Percentiles rank a stretch among this genome's conserved stretches.
These are phyloP conservation scores for Caloboletus firmus DNA, from an alignment of 1,284 basidiomycete genomes.

Conservation along the genomic window DNA sequence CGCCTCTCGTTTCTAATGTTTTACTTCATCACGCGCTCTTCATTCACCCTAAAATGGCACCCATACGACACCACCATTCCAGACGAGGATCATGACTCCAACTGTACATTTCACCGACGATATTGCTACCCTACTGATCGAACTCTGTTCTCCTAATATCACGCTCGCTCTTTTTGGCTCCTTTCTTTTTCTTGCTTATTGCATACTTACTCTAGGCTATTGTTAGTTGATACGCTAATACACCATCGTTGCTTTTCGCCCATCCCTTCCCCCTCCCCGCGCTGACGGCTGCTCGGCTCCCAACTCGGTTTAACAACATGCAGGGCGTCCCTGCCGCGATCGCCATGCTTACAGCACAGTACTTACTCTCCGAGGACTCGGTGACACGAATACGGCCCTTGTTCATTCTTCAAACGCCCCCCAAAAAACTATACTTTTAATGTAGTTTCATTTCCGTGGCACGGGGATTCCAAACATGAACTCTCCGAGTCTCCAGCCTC, in stretches of 20 bases:
- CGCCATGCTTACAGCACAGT: no score
- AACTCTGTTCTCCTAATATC: conserved; percentile 25
- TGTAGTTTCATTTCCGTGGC: conserved; percentile 10
- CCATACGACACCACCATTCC: conserved; percentile 23
- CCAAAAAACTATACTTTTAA: no score
- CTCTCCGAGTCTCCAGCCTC: no score
- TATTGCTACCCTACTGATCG: conserved; percentile 7
- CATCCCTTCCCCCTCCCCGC: neutral
- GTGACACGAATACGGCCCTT: neutral
- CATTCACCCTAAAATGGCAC: conserved; percentile 22
- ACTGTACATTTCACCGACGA: neutral
- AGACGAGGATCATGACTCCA: conserved; percentile 33
- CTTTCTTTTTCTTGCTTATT: neutral
- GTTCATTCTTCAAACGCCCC: neutral
- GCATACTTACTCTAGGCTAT: conserved; percentile 11
- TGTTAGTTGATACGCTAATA: conserved; percentile 27
- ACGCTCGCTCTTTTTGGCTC: conserved; percentile 5
- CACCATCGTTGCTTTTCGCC: neutral
- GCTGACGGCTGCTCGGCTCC: neutral
- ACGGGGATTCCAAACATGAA: neutral
- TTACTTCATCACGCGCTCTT: conserved; percentile 21
- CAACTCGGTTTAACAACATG: neutral
- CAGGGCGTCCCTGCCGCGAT: neutral
- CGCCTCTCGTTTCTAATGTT: conserved; percentile 6
- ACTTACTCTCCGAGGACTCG: no score